Evolutionary conservation across 345 rosid genomes (phyloP).

Genomic region (Corchorus capsularis): DNA sequence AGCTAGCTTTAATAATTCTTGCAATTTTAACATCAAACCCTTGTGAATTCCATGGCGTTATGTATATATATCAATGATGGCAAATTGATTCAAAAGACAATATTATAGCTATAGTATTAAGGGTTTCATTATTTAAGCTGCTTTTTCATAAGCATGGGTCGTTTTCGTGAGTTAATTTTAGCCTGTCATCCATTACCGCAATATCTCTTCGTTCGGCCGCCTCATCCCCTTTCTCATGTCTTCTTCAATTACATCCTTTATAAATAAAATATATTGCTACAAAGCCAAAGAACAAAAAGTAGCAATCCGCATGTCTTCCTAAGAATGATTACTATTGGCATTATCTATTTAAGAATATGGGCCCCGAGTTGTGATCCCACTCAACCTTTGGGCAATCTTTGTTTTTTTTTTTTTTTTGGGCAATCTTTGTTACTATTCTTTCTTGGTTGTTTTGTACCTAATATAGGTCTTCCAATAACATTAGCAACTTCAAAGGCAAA

Average conservation of each 20-base stretch:
- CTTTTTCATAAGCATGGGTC: background rate
- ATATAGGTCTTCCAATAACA: background rate
- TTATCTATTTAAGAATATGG: background rate
- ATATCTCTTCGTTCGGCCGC: background rate
- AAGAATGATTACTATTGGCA: background rate
- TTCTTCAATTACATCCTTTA: background rate
- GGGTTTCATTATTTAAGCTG: background rate
- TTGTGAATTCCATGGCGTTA: background rate
- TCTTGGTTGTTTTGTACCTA: background rate
- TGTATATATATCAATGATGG: too few species aligned
- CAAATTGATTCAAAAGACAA: background rate
- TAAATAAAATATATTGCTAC: too few species aligned
- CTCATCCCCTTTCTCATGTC: background rate
- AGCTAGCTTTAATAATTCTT: background rate
- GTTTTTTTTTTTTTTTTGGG: too few species aligned
- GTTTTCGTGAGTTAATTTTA: conserved; percentile 11
- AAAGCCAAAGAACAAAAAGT: background rate
- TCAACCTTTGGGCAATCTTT: background rate
- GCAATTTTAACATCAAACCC: background rate
- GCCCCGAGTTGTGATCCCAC: background rate
- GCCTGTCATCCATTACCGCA: conserved; percentile 15
- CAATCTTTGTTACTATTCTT: background rate
- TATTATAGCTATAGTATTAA: too few species aligned
- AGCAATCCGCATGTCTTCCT: background rate
- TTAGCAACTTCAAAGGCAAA: conserved; percentile 8